Conservation (phyloP, 257 asterid genomes). For the Forsythia viridissima region DNA sequence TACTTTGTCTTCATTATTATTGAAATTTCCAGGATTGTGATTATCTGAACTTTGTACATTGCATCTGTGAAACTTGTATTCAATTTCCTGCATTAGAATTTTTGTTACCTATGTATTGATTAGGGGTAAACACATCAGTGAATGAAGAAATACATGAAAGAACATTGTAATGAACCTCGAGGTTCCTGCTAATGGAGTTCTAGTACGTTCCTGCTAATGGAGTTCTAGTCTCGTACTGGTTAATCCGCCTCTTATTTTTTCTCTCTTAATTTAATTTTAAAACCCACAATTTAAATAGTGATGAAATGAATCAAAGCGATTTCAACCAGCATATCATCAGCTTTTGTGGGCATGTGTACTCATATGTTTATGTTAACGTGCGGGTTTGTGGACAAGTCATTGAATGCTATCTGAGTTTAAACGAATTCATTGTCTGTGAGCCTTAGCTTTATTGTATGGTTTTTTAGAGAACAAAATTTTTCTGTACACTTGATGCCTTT, state of each 20-base stretch:
- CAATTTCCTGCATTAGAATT: no score
- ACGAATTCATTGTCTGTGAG: no score
- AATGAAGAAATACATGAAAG: neutral
- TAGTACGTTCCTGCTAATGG: neutral
- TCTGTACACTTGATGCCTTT: no score
- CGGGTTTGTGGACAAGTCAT: neutral
- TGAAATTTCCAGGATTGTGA: no score
- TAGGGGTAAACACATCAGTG: no score
- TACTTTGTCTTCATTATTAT: no score
- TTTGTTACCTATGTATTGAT: no score
- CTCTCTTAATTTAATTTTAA: neutral
- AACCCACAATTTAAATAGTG: neutral
- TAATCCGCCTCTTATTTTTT: neutral
- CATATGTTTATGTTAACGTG: no score
- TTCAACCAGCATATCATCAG: neutral
- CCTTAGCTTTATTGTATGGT: neutral
- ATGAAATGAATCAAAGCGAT: neutral
- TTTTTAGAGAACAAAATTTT: no score
- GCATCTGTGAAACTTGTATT: no score
- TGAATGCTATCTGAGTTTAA: neutral
- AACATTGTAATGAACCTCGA: neutral
- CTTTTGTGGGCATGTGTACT: neutral
- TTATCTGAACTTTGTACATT: no score
- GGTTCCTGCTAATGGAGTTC: neutral
- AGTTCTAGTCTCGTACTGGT: neutral